Conservation (phyloP, 495 filamentous ascomycete genomes). For the Trichodelitschia bisporula region DNA sequence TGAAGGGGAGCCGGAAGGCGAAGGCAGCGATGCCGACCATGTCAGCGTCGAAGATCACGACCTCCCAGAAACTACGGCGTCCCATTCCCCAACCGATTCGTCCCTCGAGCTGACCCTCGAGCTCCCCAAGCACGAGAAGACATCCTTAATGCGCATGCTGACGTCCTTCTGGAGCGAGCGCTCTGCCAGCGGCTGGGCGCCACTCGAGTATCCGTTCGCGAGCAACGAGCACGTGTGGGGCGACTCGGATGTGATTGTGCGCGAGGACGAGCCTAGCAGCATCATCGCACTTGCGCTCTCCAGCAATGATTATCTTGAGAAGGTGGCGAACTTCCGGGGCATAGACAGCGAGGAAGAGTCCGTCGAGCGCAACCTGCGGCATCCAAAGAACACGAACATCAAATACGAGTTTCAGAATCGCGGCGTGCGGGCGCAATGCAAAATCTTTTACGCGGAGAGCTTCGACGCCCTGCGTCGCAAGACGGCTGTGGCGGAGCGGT, state of each 20-base stretch:
- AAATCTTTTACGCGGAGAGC: slow-evolving; percentile 93
- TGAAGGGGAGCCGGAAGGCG: slow-evolving; percentile 38
- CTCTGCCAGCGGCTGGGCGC: slow-evolving; percentile 87
- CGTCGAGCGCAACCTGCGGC: slow-evolving; percentile 29
- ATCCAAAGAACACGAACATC: slow-evolving; percentile 68
- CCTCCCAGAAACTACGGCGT: slow-evolving; percentile 35
- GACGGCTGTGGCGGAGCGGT: slow-evolving; percentile 77
- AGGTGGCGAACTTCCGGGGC: slow-evolving; percentile 46
- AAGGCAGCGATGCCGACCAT: slow-evolving; percentile 35
- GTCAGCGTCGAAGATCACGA: slow-evolving; percentile 37
- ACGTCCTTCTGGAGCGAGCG: slow-evolving; percentile 97
- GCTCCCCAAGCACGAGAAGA: slow-evolving; percentile 73
- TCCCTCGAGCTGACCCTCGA: slow-evolving; percentile 38
- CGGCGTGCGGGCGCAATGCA: slow-evolving; percentile 81
- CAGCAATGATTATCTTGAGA: slow-evolving; percentile 60
- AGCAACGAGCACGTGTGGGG: slow-evolving; percentile 83
- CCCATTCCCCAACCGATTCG: slow-evolving; percentile 31
- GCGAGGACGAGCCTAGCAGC: slow-evolving; percentile 92
- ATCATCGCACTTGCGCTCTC: slow-evolving; percentile 80
- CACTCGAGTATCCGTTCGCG: slow-evolving; percentile 76
- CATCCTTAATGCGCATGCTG: slow-evolving; percentile 77
- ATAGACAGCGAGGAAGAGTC: slow-evolving; percentile 12
- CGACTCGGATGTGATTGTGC: slow-evolving; percentile 92
- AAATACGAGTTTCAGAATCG: slow-evolving; percentile 88
- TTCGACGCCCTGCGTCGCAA: slow-evolving; percentile 88